Percentiles rank a stretch among this genome's conserved stretches.
Conservation (phyloP, 441 rosid species). For the Populus hybrid region DNA sequence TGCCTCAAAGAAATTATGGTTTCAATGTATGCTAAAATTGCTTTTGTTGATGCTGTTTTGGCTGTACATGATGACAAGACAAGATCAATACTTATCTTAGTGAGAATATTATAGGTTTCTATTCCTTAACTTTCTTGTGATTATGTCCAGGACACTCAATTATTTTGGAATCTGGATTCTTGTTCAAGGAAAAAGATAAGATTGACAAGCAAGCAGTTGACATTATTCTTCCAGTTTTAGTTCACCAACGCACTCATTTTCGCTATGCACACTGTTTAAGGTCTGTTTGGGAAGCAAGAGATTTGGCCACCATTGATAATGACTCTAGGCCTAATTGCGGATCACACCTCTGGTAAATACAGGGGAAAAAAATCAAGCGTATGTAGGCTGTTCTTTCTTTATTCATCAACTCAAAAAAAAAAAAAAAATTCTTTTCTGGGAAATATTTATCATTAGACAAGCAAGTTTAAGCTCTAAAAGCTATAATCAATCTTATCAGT, state of each 20-base stretch:
- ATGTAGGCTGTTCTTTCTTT: neutral
- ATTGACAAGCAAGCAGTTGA: conserved; percentile 21
- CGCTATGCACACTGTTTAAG: neutral
- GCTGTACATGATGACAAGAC: conserved; percentile 21
- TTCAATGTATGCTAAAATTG: neutral
- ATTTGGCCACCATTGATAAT: conserved; percentile 8
- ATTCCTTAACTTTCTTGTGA: conserved; percentile 14
- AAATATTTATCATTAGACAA: neutral
- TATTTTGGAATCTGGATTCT: conserved; percentile 12
- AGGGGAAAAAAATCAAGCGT: neutral
- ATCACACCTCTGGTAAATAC: neutral
- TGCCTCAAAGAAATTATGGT: conserved; percentile 12
- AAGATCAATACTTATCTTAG: conserved; percentile 26
- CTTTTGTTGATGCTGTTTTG: conserved; percentile 13
- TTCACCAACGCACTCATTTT: conserved; percentile 1
- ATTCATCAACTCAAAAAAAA: neutral
- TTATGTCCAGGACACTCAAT: conserved; percentile 13
- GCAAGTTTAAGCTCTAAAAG: neutral
- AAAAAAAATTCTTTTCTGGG: neutral
- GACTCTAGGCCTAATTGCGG: conserved; percentile 23
- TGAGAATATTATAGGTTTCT: conserved; percentile 13
- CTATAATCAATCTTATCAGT: conserved; percentile 6
- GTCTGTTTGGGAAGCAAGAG: conserved; percentile 17
- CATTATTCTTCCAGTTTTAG: conserved; percentile 15
- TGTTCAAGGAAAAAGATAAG: conserved; percentile 5